These are phyloP conservation scores for Penicillium salamii DNA, from an alignment of 495 filamentous ascomycete genomes.

Conservation along the genomic window DNA sequence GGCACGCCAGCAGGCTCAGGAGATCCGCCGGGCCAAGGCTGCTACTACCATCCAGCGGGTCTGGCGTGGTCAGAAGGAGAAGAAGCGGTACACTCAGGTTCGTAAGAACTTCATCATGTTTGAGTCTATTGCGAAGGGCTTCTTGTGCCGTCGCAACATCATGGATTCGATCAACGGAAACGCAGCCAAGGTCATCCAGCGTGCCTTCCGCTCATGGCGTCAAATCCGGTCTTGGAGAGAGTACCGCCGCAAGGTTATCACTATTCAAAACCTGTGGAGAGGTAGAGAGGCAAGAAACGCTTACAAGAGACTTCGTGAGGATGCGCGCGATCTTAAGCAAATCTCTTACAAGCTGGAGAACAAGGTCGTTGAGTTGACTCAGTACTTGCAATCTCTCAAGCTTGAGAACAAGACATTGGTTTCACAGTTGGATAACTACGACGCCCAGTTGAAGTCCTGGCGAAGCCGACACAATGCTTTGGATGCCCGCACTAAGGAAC, in stretches of 20 bases:
- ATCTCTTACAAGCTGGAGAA: constrained; percentile 99
- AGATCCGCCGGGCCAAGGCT: constrained; percentile 77
- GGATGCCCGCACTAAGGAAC: constrained; percentile 84
- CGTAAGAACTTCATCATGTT: constrained; percentile 80
- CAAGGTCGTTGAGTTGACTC: constrained; percentile 97
- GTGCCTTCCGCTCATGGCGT: constrained; percentile 77
- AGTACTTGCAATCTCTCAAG: constrained; percentile 88
- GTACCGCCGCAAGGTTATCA: constrained; percentile 82
- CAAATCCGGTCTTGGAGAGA: constrained; percentile 80
- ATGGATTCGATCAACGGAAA: constrained; percentile 93
- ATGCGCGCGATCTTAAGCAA: constrained; percentile 95
- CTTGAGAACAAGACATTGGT: constrained; percentile 85
- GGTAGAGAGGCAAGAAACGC: constrained; percentile 74
- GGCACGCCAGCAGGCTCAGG: constrained; percentile 73
- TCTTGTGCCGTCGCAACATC: constrained; percentile 80
- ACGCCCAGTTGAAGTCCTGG: constrained; percentile 92
- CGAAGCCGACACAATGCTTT: constrained; percentile 87
- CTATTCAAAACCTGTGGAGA: constrained; percentile 92
- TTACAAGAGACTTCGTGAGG: constrained; percentile 89
- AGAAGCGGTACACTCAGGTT: constrained; percentile 71
- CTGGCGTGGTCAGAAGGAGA: constrained; percentile 87
- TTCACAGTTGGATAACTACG: constrained; percentile 92
- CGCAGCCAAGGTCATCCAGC: constrained; percentile 85
- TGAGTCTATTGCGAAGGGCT: constrained; percentile 88
- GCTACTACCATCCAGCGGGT: constrained; percentile 92